Evolutionary conservation across 495 filamentous ascomycete genomes (phyloP).

Genomic region (Elaphomyces granulatus): DNA sequence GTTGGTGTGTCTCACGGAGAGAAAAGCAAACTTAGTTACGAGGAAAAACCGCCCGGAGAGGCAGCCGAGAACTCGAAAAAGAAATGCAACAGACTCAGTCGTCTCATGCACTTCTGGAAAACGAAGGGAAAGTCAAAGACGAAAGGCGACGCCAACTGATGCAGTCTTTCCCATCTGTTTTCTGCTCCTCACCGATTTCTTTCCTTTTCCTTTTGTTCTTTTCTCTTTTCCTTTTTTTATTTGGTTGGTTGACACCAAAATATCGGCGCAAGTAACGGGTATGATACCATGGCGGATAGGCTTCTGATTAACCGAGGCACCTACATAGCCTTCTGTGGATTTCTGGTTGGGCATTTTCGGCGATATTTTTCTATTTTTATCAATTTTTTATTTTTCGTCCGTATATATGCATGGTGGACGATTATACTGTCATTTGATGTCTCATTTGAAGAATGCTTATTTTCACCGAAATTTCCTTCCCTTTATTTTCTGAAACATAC

Average conservation of each 20-base stretch:
- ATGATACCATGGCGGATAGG: not conserved
- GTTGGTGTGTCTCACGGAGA: slow-evolving; percentile 66
- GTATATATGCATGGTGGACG: not conserved
- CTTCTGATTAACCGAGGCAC: not conserved
- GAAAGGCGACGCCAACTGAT: slow-evolving; percentile 1
- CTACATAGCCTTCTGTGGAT: too few species aligned
- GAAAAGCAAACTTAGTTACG: slow-evolving; percentile 67
- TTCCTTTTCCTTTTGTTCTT: not conserved
- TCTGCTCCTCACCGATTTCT: too few species aligned
- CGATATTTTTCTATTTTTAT: too few species aligned
- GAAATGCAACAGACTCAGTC: slow-evolving; percentile 61
- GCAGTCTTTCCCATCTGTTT: too few species aligned
- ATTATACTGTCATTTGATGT: not conserved
- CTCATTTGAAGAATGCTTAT: not conserved
- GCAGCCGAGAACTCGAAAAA: slow-evolving; percentile 49
- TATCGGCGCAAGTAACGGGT: too few species aligned
- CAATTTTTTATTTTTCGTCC: not conserved
- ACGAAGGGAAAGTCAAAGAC: slow-evolving; percentile 35
- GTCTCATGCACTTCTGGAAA: slow-evolving; percentile 78
- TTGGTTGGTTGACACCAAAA: too few species aligned
- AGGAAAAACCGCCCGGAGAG: slow-evolving; percentile 43
- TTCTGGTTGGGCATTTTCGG: too few species aligned
- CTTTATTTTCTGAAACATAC: too few species aligned
- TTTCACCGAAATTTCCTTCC: too few species aligned
- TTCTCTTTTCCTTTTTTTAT: too few species aligned